Base-by-base conservation (phyloP, 2,329 filamentous ascomycete species). In the Fusarium goolgardi region DNA sequence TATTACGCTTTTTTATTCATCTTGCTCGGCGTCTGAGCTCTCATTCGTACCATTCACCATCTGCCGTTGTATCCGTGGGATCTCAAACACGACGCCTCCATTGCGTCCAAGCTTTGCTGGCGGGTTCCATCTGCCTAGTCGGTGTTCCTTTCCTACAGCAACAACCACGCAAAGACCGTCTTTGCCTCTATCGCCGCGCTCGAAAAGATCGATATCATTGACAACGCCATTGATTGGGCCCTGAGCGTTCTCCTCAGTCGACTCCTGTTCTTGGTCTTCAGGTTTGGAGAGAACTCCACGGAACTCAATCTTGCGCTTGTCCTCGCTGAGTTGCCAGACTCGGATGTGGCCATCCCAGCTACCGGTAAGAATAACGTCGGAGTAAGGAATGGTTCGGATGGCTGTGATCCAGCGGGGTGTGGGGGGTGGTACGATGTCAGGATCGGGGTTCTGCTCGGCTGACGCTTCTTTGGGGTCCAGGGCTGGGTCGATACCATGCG, bases 401-500 rank as follows among this genome's bases (percentile, higher is more conserved):
- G 95, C 94, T 2, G 96, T 99, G 77, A 99, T 96, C 86, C 92
- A 96, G 75, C 95, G 86, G 6, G 96, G 92, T 69, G 90, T 86
- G 2, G 90, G 87, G 23, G 86, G 81, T 43, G 90, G 83, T 46
- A 91, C 82, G 13, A 86, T 83, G n/a, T 84, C 81, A 3, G 83
- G 82, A 56, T 88, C 84, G 1, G 90, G 89, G 56, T 91, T 75
- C 50, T 81, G 77, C 74, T 93, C 93, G n/a, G 93, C 91, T 1
- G 90, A 95, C 32, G 90, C 87, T 71, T 92, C 84, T 21, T 90
- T 84, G 2, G 91, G 85, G 4, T 84, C 82, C 52, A 94, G 81
- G 4, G 90, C 83, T 5, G 90, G 87, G 62, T 97, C 94, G 52
- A 96, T 82, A 32, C 96, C 96, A 78, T 99, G 96, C 6, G 95